These are phyloP conservation scores for Neohortaea acidophila DNA, from an alignment of 495 filamentous ascomycete species.

Conservation along the genomic window DNA sequence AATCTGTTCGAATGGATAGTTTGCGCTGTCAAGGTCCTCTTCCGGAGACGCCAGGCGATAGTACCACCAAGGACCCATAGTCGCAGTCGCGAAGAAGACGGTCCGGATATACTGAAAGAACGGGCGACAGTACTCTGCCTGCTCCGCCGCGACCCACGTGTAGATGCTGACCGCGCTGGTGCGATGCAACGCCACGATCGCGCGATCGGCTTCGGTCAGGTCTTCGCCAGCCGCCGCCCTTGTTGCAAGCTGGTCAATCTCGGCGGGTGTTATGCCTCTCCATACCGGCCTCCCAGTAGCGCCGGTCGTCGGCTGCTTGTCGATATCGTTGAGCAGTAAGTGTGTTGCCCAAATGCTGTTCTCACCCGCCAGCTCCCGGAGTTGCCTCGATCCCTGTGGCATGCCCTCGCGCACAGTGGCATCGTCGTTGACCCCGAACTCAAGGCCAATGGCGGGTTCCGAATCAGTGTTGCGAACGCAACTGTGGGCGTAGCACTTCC, in stretches of 20 bases:
- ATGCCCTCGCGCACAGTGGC: neutral
- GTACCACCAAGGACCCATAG: neutral
- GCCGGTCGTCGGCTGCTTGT: neutral
- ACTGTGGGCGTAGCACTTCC: no score
- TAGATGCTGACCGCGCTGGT: neutral
- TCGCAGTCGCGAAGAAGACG: neutral
- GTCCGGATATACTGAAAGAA: neutral
- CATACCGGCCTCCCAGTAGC: neutral
- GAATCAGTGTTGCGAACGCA: neutral
- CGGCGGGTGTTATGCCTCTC: neutral
- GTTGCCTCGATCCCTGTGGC: neutral
- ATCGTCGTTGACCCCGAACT: neutral
- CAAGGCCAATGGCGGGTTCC: neutral
- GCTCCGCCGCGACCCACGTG: no score
- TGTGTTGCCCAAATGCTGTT: neutral
- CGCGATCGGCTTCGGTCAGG: neutral
- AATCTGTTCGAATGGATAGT: neutral
- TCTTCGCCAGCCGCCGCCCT: neutral
- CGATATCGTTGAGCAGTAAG: no score
- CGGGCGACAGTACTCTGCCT: neutral
- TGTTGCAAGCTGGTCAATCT: neutral
- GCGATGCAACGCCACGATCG: neutral
- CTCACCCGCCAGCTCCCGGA: neutral
- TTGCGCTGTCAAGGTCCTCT: neutral
- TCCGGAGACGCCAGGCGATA: neutral